These are phyloP conservation scores for Fusarium chuoi DNA, from an alignment of 2,329 filamentous ascomycete species.

Conservation along the genomic window DNA sequence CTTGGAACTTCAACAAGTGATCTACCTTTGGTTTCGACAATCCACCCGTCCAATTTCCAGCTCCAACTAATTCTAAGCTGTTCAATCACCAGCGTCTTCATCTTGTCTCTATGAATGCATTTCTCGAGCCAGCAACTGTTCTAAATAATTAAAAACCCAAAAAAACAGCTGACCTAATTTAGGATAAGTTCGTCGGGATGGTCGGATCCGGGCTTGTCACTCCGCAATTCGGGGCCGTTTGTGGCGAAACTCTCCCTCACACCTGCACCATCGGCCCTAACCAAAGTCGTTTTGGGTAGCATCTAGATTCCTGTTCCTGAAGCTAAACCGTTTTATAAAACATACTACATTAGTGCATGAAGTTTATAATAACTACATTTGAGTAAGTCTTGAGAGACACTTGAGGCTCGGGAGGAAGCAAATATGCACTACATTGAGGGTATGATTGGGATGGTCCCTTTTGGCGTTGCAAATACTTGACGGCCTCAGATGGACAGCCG, in stretches of 20 bases:
- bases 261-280: not conserved
- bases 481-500: not conserved
- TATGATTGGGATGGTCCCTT: not conserved
- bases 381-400: fast-evolving
- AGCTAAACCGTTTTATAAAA: not conserved
- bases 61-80: fast-evolving
- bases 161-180: not conserved
- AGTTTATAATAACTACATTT: not conserved
- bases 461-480: not conserved
- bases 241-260: not conserved
- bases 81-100: fast-evolving
- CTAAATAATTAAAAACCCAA: fast-evolving
- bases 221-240: not conserved
- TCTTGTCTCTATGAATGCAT: fast-evolving
- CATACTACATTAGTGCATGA: not conserved
- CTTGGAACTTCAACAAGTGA: no score
- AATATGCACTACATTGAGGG: not conserved
- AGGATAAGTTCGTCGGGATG: no score
- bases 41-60: not conserved
- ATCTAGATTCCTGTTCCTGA: not conserved
- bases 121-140: fast-evolving
- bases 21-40: not conserved
- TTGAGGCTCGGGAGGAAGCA: fast-evolving
- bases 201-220: not conserved
- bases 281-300: not conserved